Conservation (phyloP, 2,329 filamentous ascomycete genomes). For the Chaetomiaceae sp. region DNA sequence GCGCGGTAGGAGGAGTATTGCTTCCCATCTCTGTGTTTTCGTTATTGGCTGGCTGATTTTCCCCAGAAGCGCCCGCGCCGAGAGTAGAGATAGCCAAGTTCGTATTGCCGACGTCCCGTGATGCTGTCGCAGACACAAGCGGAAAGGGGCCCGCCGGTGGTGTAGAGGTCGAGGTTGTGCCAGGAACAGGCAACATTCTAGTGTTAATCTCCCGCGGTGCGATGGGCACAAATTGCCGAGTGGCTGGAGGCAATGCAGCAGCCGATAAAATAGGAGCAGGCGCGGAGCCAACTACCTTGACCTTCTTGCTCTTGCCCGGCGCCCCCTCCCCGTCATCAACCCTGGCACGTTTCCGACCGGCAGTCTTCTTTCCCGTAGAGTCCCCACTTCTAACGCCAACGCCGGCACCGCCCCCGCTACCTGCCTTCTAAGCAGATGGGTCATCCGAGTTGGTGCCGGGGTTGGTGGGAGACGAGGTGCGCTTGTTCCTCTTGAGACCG, state of each 20-base stretch:
- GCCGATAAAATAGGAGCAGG: neutral
- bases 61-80: neutral
- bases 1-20: neutral
- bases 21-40: too few species aligned
- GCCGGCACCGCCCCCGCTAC: neutral
- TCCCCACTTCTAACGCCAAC: neutral
- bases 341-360: neutral
- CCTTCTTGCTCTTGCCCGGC: neutral
- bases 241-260: neutral
- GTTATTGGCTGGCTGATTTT: neutral
- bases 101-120: neutral
- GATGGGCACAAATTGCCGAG: neutral
- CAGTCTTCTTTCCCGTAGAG: neutral
- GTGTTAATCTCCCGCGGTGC: neutral
- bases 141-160: neutral
- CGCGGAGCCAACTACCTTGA: neutral
- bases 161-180: neutral
- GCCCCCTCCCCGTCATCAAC: neutral
- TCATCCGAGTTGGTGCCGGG: constrained; percentile 4
- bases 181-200: neutral
- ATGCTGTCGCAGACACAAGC: neutral
- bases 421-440: constrained; percentile 8
- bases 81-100: neutral
- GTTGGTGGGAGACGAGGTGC: neutral
- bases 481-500: constrained; percentile 34